These are phyloP conservation scores for Triglochin maritima DNA, from an alignment of 106 monocot species.

Conservation along the genomic window DNA sequence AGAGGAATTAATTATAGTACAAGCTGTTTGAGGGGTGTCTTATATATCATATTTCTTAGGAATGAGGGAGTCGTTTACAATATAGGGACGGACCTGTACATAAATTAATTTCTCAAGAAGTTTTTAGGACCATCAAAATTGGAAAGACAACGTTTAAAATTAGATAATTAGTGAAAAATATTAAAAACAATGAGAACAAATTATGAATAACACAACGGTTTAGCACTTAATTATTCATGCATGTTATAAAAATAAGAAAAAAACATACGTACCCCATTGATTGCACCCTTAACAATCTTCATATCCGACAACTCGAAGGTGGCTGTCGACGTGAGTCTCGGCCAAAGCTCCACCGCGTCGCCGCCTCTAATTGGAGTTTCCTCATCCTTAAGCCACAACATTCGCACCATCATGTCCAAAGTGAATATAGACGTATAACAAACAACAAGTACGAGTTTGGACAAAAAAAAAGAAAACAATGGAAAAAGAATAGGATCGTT, in stretches of 20 bases:
- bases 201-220: too few relatives aligned
- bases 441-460: not conserved
- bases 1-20: too few relatives aligned
- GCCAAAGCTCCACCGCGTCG: constrained; percentile 22
- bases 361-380: constrained; percentile 18
- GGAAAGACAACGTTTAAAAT: too few relatives aligned
- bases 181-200: too few relatives aligned
- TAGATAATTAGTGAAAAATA: too few relatives aligned
- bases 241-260: not conserved
- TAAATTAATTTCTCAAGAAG: too few relatives aligned
- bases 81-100: too few relatives aligned
- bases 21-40: too few relatives aligned
- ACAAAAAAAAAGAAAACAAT: too few relatives aligned
- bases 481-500: too few relatives aligned
- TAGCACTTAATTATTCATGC: not conserved
- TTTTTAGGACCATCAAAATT: too few relatives aligned
- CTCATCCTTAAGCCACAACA: constrained; percentile 16
- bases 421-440: constrained; percentile 14
- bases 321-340: constrained; percentile 6
- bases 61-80: too few relatives aligned
- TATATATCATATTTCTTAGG: not conserved
- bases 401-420: constrained; percentile 3
- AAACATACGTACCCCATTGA: constrained; percentile 7
- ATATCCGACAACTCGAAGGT: constrained; percentile 17
- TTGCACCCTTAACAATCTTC: constrained; percentile 4